These are phyloP conservation scores for Karstenula rhodostoma DNA, from an alignment of 2,329 filamentous ascomycete genomes.

Conservation along the genomic window DNA sequence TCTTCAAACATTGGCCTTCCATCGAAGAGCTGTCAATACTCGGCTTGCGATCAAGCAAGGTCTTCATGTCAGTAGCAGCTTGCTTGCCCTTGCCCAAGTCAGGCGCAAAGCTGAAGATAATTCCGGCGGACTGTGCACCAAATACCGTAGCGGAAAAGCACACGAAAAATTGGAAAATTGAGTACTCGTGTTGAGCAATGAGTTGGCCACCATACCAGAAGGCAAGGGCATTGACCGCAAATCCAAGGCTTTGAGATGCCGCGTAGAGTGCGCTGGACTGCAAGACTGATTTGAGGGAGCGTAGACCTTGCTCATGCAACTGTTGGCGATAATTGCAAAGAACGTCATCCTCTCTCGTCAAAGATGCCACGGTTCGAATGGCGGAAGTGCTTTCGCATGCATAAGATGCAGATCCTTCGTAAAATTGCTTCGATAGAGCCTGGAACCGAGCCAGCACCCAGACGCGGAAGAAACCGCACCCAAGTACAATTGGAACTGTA, in stretches of 20 bases:
- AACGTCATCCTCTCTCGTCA: slow-evolving; percentile 84
- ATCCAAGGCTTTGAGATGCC: slow-evolving; percentile 76
- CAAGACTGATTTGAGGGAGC: slow-evolving; percentile 73
- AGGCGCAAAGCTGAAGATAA: slow-evolving; percentile 87
- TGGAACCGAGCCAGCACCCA: not conserved
- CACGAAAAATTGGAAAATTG: slow-evolving; percentile 86
- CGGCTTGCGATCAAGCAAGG: not conserved
- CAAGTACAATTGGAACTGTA: slow-evolving; percentile 77
- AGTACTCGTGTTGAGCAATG: slow-evolving; percentile 54
- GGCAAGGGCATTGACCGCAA: slow-evolving; percentile 9
- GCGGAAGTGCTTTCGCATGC: slow-evolving; percentile 90
- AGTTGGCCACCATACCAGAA: slow-evolving; percentile 29
- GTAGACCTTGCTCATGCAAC: slow-evolving; percentile 63
- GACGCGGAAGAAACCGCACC: slow-evolving; percentile 76
- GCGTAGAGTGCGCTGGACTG: slow-evolving; percentile 81
- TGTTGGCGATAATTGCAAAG: slow-evolving; percentile 68
- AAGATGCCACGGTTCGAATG: slow-evolving; percentile 86
- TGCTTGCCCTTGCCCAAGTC: slow-evolving; percentile 85
- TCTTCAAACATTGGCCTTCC: slow-evolving; percentile 50
- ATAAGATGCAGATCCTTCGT: slow-evolving; percentile 73
- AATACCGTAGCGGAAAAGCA: slow-evolving; percentile 75
- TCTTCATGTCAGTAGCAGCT: not conserved
- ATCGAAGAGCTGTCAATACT: slow-evolving; percentile 48
- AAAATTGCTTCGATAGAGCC: not conserved
- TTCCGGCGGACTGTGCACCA: slow-evolving; percentile 86